phyloP scores from a whole-genome alignment of 139 green algal genomes.

The Micromonas pusilla region DNA sequence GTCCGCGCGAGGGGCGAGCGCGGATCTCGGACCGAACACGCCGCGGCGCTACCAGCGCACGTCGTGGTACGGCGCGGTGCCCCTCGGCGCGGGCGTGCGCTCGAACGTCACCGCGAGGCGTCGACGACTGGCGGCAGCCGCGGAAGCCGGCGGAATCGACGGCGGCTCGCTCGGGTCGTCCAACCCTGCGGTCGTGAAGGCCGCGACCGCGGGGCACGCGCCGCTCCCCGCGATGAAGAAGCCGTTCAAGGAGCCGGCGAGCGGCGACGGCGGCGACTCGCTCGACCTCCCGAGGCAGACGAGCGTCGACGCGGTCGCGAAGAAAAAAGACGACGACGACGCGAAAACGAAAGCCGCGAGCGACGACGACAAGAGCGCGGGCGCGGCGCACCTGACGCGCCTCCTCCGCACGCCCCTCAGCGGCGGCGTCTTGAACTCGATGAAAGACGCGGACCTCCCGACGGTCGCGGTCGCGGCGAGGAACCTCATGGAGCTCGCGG shows the following conservation, averaged over 20 bases:
- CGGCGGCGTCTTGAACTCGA: slow-evolving; percentile 4
- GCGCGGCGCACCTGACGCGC: background rate
- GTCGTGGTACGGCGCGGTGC: background rate
- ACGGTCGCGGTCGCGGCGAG: slow-evolving; percentile 70
- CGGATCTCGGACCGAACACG: background rate
- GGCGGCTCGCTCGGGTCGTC: background rate
- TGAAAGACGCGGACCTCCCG: slow-evolving; percentile 51
- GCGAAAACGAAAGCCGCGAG: background rate
- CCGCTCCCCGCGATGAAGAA: background rate
- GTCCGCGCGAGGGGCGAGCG: too few species aligned
- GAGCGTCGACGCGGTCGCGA: background rate
- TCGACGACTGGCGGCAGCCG: background rate
- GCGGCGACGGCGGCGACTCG: too few species aligned
- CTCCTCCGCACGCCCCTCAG: slow-evolving; percentile 7
- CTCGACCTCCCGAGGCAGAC: too few species aligned
- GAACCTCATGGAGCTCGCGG: slow-evolving; percentile 78
- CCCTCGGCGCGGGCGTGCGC: background rate
- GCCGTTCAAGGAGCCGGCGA: too few species aligned
- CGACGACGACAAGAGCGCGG: background rate
- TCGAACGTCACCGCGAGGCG: too few species aligned
- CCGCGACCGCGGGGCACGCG: background rate
- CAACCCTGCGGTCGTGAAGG: background rate
- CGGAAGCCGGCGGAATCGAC: background rate
- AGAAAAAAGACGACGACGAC: background rate
- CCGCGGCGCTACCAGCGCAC: background rate